Evolutionary conservation across 2,329 filamentous ascomycete species (phyloP), one percentile per base, ranked within the genome.

Genomic region (Pezicula radicicola): DNA sequence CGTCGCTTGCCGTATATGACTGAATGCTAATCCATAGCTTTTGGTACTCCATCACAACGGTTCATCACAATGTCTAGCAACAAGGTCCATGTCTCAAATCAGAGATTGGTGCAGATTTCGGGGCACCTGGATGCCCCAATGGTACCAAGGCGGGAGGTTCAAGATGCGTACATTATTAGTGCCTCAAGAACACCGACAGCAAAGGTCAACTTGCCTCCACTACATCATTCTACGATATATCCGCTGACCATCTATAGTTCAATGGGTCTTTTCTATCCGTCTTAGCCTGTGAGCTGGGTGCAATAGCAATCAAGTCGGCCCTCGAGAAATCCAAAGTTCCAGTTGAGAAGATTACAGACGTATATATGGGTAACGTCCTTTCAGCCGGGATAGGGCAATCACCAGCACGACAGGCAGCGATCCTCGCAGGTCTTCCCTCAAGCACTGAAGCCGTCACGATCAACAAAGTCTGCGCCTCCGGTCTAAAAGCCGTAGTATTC

Each of bases 381-480:
- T 87, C 91, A 70, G 93, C 80, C 43, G 82, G 81, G n/a, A 81
- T 94, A 6, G 94, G 94, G 43, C 94, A 99, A 73, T 84, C 94
- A 0, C 94, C 94, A 2, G 93, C 94, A 19, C 85, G 94, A 46
- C 94, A 99, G 74, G 94, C 94, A 9, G 77, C 84, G 59, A 88
- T 97, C 54, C 93, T 95, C 66, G 91, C 94, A 4, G 92, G 92
- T 2, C 82, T 97, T 4, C 80, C 91, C 9, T 76, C 84, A n/a
- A 83, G 79, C 6, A 81, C 95, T 51, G 94, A 99, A 73, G 88
- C 92, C 33, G 86, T 88, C 47, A 97, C 94, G 13, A 87, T 99
- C 72, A 99, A 99, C 79, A 99, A 99, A 74, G 94, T 99, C 54
- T 99, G 94, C 75, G 88, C 94, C 4, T 97, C 92, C 0, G 94